Evolutionary conservation across 371 early-diverging fungal species (phyloP).

Genomic region (Dichotomocladium elegans): DNA sequence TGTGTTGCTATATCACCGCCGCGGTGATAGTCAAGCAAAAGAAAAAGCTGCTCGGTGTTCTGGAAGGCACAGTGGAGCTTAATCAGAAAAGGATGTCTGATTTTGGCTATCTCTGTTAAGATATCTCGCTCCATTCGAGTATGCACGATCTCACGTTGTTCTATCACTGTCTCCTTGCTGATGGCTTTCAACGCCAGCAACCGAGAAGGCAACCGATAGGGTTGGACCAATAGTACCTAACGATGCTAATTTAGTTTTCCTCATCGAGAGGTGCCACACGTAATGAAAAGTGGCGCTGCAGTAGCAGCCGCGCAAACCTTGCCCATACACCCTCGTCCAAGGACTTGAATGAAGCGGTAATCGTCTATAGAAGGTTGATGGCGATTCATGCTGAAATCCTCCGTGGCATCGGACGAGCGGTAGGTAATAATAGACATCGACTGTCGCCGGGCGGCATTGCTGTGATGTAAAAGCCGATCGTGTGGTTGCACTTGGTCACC

Average conservation of each 20-base stretch:
- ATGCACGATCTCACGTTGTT: constrained; percentile 85
- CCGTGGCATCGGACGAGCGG: no score
- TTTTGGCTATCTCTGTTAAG: constrained; percentile 44
- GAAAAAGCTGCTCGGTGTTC: constrained; percentile 85
- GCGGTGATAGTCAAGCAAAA: constrained; percentile 87
- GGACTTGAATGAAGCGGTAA: constrained; percentile 49
- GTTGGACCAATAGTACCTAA: constrained; percentile 86
- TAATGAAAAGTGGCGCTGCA: no score
- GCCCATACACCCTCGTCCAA: constrained; percentile 60
- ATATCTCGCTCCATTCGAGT: constrained; percentile 46
- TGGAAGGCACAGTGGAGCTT: constrained; percentile 93
- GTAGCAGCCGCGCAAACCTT: constrained; percentile 29
- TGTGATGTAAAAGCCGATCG: no score
- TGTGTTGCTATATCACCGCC: constrained; percentile 76
- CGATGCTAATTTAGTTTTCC: not conserved
- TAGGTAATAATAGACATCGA: no score
- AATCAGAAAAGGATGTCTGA: constrained; percentile 91
- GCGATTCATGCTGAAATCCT: no score
- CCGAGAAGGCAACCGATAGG: constrained; percentile 29
- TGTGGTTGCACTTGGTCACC: no score
- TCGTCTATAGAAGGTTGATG: constrained; percentile 21
- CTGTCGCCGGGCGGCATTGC: no score
- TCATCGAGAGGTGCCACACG: not conserved
- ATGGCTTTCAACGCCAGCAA: constrained; percentile 94
- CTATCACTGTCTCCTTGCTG: constrained; percentile 88